These are phyloP conservation scores for Chaetomium strumarium DNA, from an alignment of 2,329 filamentous ascomycete species.

Conservation along the genomic window DNA sequence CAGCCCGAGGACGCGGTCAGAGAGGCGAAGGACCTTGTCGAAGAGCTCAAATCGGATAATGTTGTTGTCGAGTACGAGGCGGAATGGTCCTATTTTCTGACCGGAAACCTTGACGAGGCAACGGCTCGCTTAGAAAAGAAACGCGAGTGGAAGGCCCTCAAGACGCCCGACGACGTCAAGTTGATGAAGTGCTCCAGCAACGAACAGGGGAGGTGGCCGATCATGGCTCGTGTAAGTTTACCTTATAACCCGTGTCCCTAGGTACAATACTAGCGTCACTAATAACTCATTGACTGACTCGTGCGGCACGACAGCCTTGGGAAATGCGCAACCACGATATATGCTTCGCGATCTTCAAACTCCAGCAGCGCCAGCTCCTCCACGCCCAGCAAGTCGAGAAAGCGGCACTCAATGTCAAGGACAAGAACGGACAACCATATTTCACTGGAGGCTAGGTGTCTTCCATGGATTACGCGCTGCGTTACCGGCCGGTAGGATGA, in stretches of 20 bases:
- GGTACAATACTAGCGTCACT: too few species aligned
- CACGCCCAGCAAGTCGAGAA: background rate
- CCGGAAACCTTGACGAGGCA: background rate
- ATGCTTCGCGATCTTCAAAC: background rate
- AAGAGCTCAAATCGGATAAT: background rate
- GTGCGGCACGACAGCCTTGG: background rate
- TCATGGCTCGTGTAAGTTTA: slow-evolving; percentile 5
- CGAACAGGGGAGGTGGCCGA: background rate
- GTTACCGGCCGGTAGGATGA: too few species aligned
- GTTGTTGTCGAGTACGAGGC: background rate
- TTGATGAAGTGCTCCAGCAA: slow-evolving; percentile 3
- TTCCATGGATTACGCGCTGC: background rate
- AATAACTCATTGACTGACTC: background rate
- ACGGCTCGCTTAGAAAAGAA: background rate
- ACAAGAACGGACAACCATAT: background rate
- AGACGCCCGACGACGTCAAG: background rate
- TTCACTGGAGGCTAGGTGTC: slow-evolving; percentile 5
- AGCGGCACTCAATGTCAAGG: background rate
- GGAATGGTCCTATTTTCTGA: slow-evolving; percentile 7
- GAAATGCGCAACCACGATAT: background rate
- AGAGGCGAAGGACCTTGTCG: background rate
- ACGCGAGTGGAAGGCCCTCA: background rate
- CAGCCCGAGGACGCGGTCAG: background rate
- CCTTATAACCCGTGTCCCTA: too few species aligned
- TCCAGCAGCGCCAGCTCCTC: slow-evolving; percentile 2